Evolutionary conservation across 106 monocot genomes (phyloP).

Genomic region (Vanilla planifolia): DNA sequence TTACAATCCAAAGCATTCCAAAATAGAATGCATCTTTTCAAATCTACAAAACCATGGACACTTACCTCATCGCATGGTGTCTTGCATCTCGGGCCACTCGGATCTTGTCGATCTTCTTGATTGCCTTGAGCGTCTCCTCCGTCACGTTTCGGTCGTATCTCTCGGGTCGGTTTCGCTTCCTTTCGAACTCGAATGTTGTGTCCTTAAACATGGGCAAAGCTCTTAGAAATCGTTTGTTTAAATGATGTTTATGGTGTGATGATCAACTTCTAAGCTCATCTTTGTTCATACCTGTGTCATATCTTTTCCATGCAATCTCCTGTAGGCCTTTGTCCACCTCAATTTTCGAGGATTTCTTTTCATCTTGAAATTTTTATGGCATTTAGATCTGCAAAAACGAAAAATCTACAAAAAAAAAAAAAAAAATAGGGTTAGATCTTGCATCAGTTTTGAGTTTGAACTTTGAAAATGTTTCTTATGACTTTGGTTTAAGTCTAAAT

Average conservation of each 20-base stretch:
- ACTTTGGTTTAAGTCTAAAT: too few species aligned
- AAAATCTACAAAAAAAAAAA: slow-evolving; percentile 55
- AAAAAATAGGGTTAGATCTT: slow-evolving; percentile 29
- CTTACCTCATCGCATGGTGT: slow-evolving; percentile 49
- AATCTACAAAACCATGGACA: too few species aligned
- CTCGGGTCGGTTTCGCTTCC: slow-evolving; percentile 81
- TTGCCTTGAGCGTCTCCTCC: slow-evolving; percentile 60
- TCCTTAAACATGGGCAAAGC: slow-evolving; percentile 29
- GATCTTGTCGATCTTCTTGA: slow-evolving; percentile 73
- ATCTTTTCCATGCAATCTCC: slow-evolving; percentile 76
- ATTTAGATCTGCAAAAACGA: slow-evolving; percentile 86
- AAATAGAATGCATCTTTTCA: too few species aligned
- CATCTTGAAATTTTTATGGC: slow-evolving; percentile 99
- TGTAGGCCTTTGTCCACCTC: slow-evolving; percentile 89
- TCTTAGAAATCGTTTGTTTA: not conserved
- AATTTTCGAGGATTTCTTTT: slow-evolving; percentile 98
- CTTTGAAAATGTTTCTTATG: too few species aligned
- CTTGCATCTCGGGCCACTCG: slow-evolving; percentile 46
- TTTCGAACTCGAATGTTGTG: slow-evolving; percentile 85
- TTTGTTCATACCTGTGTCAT: slow-evolving; percentile 72
- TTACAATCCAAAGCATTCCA: too few species aligned
- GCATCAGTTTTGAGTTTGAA: too few species aligned
- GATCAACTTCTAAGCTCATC: too few species aligned
- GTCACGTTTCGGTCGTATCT: slow-evolving; percentile 77
- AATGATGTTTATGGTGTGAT: too few species aligned